Evolutionary conservation across 768 basidiomycete species (phyloP), one percentile per base, ranked within the genome.

Genomic region (Myochromella boudieri): DNA sequence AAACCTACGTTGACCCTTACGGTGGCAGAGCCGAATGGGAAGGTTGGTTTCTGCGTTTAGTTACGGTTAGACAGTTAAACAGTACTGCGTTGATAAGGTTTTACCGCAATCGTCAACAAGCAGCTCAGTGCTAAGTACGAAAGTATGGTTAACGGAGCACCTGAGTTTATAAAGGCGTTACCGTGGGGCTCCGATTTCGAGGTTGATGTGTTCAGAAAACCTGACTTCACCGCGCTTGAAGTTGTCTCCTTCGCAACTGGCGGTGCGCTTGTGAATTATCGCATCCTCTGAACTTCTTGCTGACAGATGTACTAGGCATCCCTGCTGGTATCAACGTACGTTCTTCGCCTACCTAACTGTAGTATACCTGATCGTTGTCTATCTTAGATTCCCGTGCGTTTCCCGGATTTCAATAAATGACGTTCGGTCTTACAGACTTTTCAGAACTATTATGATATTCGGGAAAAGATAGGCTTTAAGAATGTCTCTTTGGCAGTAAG

Each of bases 21-120:
- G 92, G 91, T 27, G 85, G 80, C n/a, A 81, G 92, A 41, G 92
- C 92, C 0, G 92, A 94, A 63, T 94, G 91, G 91, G 91, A 94
- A 79, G 91, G 89, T 82, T 45, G 27, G 56, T 44, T 33, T 37
- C 20, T 21, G 33, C 43, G 28, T 27, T 28, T 24, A 26, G 12
- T 17, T 25, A 34, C 24, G 8, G 42, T 18, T 39, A 28, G 39
- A 1, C 12, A 57, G 24, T 27, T 46, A 32, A 38, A 55, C 20
- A 45, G 40, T 43, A n/a, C 39, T 45, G 31, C 42, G 14, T 55
- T 9, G 12, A 32, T n/a, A 52, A 89, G 87, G 88, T 24, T 93
- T 93, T 62, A 90, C 90, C 26, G 91, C 90, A 5, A 87, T 92
- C 51, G 90, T 93, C 37, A 81, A 94, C 74, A 93, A 94, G 65